Base-by-base conservation (phyloP, 1,139 yeast genomes). In the Geotrichum europaeum region DNA sequence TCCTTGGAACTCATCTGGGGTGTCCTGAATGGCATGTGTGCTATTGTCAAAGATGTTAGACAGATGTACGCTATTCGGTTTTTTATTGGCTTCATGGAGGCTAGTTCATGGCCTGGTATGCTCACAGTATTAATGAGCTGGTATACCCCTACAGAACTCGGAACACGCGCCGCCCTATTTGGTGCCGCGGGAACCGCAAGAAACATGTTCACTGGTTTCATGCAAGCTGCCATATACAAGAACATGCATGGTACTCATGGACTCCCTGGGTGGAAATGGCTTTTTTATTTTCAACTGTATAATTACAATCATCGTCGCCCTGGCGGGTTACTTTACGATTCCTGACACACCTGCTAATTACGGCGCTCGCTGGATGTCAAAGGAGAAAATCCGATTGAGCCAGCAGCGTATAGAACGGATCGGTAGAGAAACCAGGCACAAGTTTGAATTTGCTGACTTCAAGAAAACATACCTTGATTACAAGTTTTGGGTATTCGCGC, bases 331-430 rank as follows among this genome's bases (percentile, higher is more conserved):
- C 66, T 80, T 51, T 81, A 78, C 84, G 65, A 79, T 82, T 66
- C 68, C 80, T 63, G 77, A 86, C 64, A 94, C 94, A 1, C 92
- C 91, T 54, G 84, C 88, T 36, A 91, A 91, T 1, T 66, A 69
- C 52, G 68, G 66, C 30, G 62, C 69, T 1, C 66, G 68, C 63
- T 74, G 76, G 73, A 65, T 74, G 20, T 63, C 63, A 6, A 63
- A 66, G 6, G 66, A 66, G 3, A 75, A 75, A 61, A 63, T 69
- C 13, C 65, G 65, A 25, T 64, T 74, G 50, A 71, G 74, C 4
- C 58, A 63, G 34, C 51, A 56, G 15, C 67, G 77, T 49, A 69
- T 69, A 65, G 62, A 60, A n/a, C 49, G 58, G 13, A 50, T 50
- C 25, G 58, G 58, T 3, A 24, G 58, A 22, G 13, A 34, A 18